Evolutionary conservation across 1,139 yeast species (phyloP), one percentile per base, ranked within the genome.

Genomic region (Hemisphaericaspora xylanilytica): DNA sequence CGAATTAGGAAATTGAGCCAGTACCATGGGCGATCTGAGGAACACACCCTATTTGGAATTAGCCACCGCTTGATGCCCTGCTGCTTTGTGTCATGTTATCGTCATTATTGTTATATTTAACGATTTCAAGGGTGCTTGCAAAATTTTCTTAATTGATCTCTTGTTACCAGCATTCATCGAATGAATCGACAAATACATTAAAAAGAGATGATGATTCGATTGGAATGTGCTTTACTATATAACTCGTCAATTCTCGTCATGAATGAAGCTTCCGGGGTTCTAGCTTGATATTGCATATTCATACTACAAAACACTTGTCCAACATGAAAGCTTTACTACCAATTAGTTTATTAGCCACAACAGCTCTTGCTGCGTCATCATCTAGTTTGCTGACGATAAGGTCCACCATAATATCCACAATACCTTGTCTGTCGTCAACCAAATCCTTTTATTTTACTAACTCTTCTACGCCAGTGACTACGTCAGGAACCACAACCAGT

Each of bases 321-420:
- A 35, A 7, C 37, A 48, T 50, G 53, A 51, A 44, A 44, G 38
- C 37, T 18, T 27, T 41, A 28, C 31, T 45, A 16, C 21, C 51
- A 16, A 30, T 50, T 30, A 43, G 48, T 9, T 43, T 58, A 32
- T 35, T 50, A 27, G 42, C 55, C 3, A 37, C 59, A 26, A 47
- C 59, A 34, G 24, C 24, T 2, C 15, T 41, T 12, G 58, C 60
- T 6, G 57, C 55, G n/a, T 48, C 48, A 11, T 44, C 52, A 14
- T 32, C 49, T 24, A 55, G 35, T 17, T 36, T 43, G 15, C 40
- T 48, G 22, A 55, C 68, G 22, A 57, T 61, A 24, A 50, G 56
- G 38, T 56, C 65, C n/a, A 62, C 69, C 9, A 46, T 60, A 8
- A 43, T 61, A 4, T 59, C 65, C 13, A 46, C 57, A 14, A 33